Evolutionary conservation across 176 grass and related monocot genomes (phyloP), one percentile per base, ranked within the genome.

Genomic region (Musa acuminata): DNA sequence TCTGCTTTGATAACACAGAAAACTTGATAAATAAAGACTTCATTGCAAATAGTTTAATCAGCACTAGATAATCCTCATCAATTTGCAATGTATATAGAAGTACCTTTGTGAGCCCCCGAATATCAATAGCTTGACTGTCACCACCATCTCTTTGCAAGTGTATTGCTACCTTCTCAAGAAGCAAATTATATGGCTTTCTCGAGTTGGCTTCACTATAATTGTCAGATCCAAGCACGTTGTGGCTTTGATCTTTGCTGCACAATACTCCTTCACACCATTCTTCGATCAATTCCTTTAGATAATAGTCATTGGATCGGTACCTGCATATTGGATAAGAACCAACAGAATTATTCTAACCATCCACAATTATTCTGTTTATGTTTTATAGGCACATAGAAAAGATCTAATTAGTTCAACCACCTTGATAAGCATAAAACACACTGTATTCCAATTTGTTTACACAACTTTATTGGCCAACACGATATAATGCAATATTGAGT

Each of bases 261-360:
- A 98, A 77, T 63, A 98, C 88, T 65, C 90, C 94, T 91, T 98
- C 94, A 80, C 94, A 91, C 90, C 94, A 98, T 82, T 93, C 94
- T 54, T 93, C 88, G 81, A 98, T 89, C 80, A 98, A 82, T 72
- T 83, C 84, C 80, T 93, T 93, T 35, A 98, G 90, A 79, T 93
- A 98, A 80, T 87, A 85, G 72, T 98, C 90, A 83, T 93, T 90
- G 51, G 88, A 70, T 76, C 80, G 73, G 81, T 82, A 91, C 63
- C 94, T 98, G 72, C 65, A 78, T 8, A 55, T 73, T 74, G 13
- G 72, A 74, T 55, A 35, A 74, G 9, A 29, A 29, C 1, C 12
- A 27, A 19, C 12, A 29, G 7, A 19, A 62, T 10, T 12, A 23
- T 13, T 26, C 12, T 26, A 23, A 12, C 23, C 22, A 67, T 67